Evolutionary conservation across 306 rosid genomes (phyloP).

Genomic region (Begonia loranthoides): DNA sequence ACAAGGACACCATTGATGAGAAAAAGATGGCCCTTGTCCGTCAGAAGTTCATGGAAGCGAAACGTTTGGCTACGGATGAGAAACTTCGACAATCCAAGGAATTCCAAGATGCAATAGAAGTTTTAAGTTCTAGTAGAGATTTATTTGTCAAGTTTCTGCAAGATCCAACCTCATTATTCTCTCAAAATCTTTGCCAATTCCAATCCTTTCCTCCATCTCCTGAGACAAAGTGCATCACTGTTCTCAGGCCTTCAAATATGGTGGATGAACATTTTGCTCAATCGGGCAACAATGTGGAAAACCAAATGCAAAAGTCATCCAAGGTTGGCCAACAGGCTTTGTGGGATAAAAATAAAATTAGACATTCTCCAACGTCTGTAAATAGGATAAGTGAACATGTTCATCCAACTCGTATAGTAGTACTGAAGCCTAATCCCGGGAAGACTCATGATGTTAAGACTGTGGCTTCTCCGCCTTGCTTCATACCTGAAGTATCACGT

Average conservation of each 20-base stretch:
- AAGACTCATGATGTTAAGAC: conserved; percentile 38
- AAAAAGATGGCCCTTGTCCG: conserved; percentile 60
- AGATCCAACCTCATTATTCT: conserved; percentile 36
- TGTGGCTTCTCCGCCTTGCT: conserved; percentile 34
- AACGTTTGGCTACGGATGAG: conserved; percentile 50
- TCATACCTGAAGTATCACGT: conserved; percentile 32
- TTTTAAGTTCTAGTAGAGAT: conserved; percentile 70
- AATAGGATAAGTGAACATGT: conserved; percentile 44
- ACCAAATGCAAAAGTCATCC: conserved; percentile 24
- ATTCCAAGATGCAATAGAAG: conserved; percentile 69
- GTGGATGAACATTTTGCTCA: conserved; percentile 21
- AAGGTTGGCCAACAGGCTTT: conserved; percentile 28
- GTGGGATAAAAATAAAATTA: conserved; percentile 31
- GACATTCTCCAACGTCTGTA: conserved; percentile 18
- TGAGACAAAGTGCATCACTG: conserved; percentile 64
- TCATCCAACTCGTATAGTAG: conserved; percentile 76
- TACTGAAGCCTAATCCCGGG: conserved; percentile 72
- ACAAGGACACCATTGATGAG: conserved; percentile 41
- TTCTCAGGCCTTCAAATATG: conserved; percentile 77
- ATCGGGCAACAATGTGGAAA: conserved; percentile 34
- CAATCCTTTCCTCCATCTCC: conserved; percentile 32
- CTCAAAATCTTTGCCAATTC: conserved; percentile 40
- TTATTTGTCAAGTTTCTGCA: conserved; percentile 52
- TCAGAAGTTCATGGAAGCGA: conserved; percentile 63
- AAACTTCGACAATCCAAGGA: conserved; percentile 53